Evolutionary conservation across 768 basidiomycete genomes (phyloP), one percentile per base, ranked within the genome.

Genomic region (Mycena belliarum): DNA sequence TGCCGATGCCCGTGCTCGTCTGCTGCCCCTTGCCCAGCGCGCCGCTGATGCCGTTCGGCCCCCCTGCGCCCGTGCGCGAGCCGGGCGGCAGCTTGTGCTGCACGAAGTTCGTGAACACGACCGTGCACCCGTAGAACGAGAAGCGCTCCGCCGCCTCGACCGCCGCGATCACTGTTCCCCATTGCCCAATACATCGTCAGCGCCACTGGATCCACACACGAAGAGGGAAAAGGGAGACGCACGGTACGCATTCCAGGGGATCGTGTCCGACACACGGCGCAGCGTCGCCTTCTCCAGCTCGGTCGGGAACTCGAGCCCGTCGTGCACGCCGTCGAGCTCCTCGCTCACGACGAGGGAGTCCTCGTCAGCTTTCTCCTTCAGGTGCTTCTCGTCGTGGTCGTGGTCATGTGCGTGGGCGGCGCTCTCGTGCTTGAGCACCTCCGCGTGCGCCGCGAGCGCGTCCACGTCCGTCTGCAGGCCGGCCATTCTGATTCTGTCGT

Each of bases 81-180:
- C 84, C 85, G 0, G 66, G 56, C 4, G 90, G 90, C 8, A 91
- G 81, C 0, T 80, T 80, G 56, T 84, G 82, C 68, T 92, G 90
- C 38, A 91, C 85, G 71, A 84, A 91, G 70, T 91, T 91, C 35
- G 84, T 87, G 45, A 62, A 62, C 21, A 62, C 61, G 33, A 62
- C 55, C 12, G 49, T 55, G 35, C 56, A 57, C 12, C 61, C 61
- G 40, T 62, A 62, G 49, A 58, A 58, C 55, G 88, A 89, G 71
- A 91, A 91, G 15, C 89, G 84, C 66, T 91, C 89, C 4, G 85
- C 86, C 41, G 88, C 70, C 68, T 91, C 88, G 25, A 88, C 76
- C 28, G 85, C 26, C 16, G 86, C 87, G 49, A 90, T 86, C 52
- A 86, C 85, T 87, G 37, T 32, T 6, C 29, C 12, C 29, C 29